Base-by-base conservation (phyloP, 768 basidiomycete species). In the Serendipita vermifera region DNA sequence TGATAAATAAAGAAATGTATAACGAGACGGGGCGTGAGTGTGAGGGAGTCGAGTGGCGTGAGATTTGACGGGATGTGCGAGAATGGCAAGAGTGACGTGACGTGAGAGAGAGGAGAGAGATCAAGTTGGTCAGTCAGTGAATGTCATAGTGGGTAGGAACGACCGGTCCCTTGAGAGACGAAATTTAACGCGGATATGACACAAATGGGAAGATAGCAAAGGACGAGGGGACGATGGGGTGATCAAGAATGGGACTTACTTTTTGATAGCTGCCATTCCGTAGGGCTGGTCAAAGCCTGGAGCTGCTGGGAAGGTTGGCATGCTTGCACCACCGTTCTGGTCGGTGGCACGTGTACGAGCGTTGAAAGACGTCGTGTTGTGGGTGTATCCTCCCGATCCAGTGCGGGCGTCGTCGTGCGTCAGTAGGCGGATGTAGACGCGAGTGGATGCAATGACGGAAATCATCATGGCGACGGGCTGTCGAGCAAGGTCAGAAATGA, bases 391-490 rank as follows among this genome's bases (percentile, higher is more conserved):
- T 9, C 46, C 46, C 17, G 46, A 20, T 14, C 40, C 24, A 14
- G 11, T 9, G 22, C 32, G 24, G 22, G 24, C 22, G 29, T 51
- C 46, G n/a, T 51, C 46, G 22, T 51, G 46, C 5, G 46, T 51
- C 15, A 51, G 27, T 20, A 51, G 46, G 22, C 46, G 46, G 27
- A 51, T 51, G 27, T 51, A 51, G 20, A 51, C 46, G 2, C 46
- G 46, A 26, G 46, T 51, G 46, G 46, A 51, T 7, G 46, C 46
- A 26, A 51, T 51, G 46, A 51, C 46, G 11, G 46, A 51, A 26
- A 51, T 51, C 46, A 51, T 51, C 46, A 51, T 51, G 46, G 46
- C 46, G 20, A 51, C 46, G 22, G 46, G 46, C 46, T 15, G 24
- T 43, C 14, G 14, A 2, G 14, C 41, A 43, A 24, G n/a, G n/a